Evolutionary conservation across 805 yeast species (phyloP).

Genomic region (Candida chauliodis): DNA sequence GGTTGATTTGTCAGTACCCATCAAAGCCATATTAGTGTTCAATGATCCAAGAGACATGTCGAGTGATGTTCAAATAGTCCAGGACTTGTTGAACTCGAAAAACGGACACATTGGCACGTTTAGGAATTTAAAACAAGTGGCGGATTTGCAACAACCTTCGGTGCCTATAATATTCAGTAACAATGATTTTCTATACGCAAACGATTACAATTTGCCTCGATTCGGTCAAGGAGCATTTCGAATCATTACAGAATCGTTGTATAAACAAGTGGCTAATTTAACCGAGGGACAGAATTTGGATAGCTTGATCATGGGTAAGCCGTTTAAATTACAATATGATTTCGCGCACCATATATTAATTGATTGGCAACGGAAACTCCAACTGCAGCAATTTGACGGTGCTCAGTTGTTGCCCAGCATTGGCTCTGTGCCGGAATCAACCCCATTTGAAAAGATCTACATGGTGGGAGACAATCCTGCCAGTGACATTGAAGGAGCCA

Average conservation of each 20-base stretch:
- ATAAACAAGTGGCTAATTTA: constrained; percentile 51
- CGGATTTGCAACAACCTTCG: constrained; percentile 38
- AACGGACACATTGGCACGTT: constrained; percentile 63
- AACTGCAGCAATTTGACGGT: constrained; percentile 8
- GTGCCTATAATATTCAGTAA: constrained; percentile 78
- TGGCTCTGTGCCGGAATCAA: constrained; percentile 30
- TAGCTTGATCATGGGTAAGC: constrained; percentile 74
- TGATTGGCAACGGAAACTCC: constrained; percentile 42
- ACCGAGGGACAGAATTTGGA: constrained; percentile 31
- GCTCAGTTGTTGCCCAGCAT: constrained; percentile 43
- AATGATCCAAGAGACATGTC: constrained; percentile 90
- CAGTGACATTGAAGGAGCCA: constrained; percentile 88
- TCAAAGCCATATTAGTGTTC: constrained; percentile 79
- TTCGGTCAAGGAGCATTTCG: constrained; percentile 92
- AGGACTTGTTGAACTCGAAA: constrained; percentile 65
- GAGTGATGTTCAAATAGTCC: constrained; percentile 73
- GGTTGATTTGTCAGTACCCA: constrained; percentile 31
- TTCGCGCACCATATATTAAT: constrained; percentile 73
- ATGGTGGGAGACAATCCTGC: constrained; percentile 99
- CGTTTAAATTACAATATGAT: constrained; percentile 73
- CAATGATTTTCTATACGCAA: constrained; percentile 85
- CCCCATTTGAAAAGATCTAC: constrained; percentile 56
- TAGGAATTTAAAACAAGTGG: constrained; percentile 23
- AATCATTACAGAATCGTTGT: constrained; percentile 56
- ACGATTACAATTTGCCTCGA: constrained; percentile 70